phyloP scores from a whole-genome alignment of 208 protist species.

The Trypanosoma caninum region DNA sequence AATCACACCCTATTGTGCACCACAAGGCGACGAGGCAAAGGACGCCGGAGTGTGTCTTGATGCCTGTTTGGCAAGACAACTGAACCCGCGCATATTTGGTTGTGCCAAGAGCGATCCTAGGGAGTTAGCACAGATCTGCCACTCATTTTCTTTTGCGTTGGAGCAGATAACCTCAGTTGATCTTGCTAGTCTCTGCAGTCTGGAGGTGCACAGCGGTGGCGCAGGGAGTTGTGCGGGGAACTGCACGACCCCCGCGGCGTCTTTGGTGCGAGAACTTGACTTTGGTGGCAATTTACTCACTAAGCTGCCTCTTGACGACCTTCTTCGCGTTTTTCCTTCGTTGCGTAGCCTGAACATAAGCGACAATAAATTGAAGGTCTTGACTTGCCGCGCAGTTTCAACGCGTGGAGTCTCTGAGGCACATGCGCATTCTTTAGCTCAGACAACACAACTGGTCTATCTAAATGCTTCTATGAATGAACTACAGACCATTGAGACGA shows the following conservation, averaged over 20 bases:
- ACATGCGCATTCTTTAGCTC: constrained; percentile 39
- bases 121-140: constrained; percentile 42
- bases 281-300: constrained; percentile 61
- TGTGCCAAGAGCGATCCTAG: constrained; percentile 25
- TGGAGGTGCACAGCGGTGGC: constrained; percentile 10
- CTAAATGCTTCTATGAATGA: constrained; percentile 63
- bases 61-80: constrained; percentile 23
- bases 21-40: not conserved
- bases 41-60: constrained; percentile 20
- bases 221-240: not conserved
- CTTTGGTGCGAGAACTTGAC: constrained; percentile 50
- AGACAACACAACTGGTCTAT: constrained; percentile 24
- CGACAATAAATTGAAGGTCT: constrained; percentile 32
- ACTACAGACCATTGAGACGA: constrained; percentile 28
- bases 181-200: constrained; percentile 26
- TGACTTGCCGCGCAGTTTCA: constrained; percentile 13
- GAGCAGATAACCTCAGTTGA: constrained; percentile 51
- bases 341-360: constrained; percentile 38
- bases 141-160: constrained; percentile 49
- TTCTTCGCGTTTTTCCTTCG: constrained; percentile 44
- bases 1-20: not conserved
- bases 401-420: constrained; percentile 59
- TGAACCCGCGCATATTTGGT: constrained; percentile 37
- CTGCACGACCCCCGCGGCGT: constrained; percentile 1
- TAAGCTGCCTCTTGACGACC: constrained; percentile 34